A percentile compares a stretch with the other conserved stretches of the same genome.
Evolutionary conservation across 352 stramenopile genomes (phyloP).

Genomic region (Halophytophthora batemanensis): DNA sequence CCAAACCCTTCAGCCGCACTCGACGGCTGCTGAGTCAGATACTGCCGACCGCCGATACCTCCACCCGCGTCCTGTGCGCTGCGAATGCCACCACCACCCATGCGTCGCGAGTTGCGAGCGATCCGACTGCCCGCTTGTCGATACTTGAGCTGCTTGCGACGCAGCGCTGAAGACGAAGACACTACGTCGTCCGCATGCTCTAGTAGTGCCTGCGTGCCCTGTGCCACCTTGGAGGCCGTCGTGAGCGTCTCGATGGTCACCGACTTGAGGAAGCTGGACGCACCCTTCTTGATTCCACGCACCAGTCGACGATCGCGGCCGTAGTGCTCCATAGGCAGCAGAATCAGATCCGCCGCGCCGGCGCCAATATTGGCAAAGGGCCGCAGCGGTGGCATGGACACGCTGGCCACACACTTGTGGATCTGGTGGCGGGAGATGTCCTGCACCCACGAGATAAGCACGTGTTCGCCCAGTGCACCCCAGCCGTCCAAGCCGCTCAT

Average conservation of each 20-base stretch:
- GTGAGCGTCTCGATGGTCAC: conserved; percentile 88
- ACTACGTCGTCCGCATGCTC: conserved; percentile 84
- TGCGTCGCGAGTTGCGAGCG: conserved; percentile 70
- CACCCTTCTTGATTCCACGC: conserved; percentile 82
- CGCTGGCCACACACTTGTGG: conserved; percentile 87
- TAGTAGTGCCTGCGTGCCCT: conserved; percentile 77
- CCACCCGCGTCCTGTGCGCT: conserved; percentile 64
- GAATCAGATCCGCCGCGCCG: conserved; percentile 79
- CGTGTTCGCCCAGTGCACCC: conserved; percentile 62
- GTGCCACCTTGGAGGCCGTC: conserved; percentile 78
- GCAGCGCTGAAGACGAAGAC: conserved; percentile 53
- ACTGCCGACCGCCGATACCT: conserved; percentile 79
- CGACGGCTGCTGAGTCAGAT: conserved; percentile 76
- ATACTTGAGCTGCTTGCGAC: conserved; percentile 77
- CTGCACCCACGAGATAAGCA: conserved; percentile 84
- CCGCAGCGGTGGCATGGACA: conserved; percentile 81
- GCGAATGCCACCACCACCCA: conserved; percentile 77
- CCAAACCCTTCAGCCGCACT: conserved; percentile 79
- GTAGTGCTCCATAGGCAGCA: conserved; percentile 86
- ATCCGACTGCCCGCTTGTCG: conserved; percentile 75
- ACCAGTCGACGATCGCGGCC: conserved; percentile 76
- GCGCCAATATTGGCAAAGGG: conserved; percentile 87
- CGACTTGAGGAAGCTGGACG: conserved; percentile 85
- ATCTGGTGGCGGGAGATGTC: conserved; percentile 88
- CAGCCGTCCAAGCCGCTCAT: conserved; percentile 81